Evolutionary conservation across 2,329 filamentous ascomycete genomes (phyloP), one percentile per base, ranked within the genome.

Genomic region (Lachnellula hyalina): DNA sequence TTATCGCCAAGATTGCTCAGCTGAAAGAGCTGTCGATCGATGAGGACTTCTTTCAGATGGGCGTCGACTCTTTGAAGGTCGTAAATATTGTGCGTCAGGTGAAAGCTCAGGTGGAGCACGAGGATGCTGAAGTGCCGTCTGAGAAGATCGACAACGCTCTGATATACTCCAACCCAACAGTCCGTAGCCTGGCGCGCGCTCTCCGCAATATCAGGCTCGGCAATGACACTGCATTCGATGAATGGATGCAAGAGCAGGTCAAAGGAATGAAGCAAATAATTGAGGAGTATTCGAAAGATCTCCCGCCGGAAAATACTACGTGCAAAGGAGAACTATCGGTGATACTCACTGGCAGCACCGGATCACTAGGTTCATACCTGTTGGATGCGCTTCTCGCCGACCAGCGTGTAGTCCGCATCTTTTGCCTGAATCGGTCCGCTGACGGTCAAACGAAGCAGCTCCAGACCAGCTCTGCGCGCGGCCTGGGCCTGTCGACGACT

Each of bases 341-440:
- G 12, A 61, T 76, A 12, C 61, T 80, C 21, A 80, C 75, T 0
- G 77, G 75, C 15, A 75, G 72, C 2, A 79, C 77, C 0, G 77
- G 77, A 7, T 74, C 72, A 3, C 60, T 80, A 17, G 77, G 77
- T 0, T 74, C 71, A 7, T 77, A 78, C 59, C 67, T 79, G 35
- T 68, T 79, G 5, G 66, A 76, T 52, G 42, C 36, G 2, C 28
- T 32, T 32, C 28, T 32, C 9, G 28, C 28, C 9, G 28, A 32
- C 28, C 1, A 32, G 28, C 28, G 28, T 12, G 28, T 32, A 4
- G 28, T 32, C 28, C 28, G 28, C 28, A 9, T 32, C 2, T 32
- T 32, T 4, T 32, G 28, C 11, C 9, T 32, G 28, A 32, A 32
- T 9, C 28, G 28, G 2, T 32, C 28, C 28, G 28, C 28, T 9